Conservation (phyloP, 2,329 filamentous ascomycete genomes). For the Biscogniauxia sp. region DNA sequence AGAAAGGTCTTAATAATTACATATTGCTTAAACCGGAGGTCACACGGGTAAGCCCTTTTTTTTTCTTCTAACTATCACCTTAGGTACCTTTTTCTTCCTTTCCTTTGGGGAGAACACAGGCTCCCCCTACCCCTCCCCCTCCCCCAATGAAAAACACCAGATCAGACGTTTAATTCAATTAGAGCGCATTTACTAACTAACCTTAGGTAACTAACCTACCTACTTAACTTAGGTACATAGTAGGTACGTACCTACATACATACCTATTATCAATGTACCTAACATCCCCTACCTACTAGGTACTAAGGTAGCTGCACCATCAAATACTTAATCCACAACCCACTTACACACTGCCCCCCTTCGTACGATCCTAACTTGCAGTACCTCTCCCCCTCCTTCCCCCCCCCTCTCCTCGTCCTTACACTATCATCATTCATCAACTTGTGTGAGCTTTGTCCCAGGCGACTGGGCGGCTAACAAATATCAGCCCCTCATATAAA, state of each 20-base stretch:
- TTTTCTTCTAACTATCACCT: no score
- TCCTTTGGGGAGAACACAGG: no score
- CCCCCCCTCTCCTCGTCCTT: background rate
- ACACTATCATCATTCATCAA: background rate
- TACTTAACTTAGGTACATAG: no score
- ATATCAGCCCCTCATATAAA: background rate
- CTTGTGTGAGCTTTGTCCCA: background rate
- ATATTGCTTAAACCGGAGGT: background rate
- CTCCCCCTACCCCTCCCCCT: no score
- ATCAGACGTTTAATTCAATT: background rate
- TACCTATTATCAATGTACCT: no score
- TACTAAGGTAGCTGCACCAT: background rate
- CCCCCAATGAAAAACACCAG: no score
- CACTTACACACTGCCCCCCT: background rate
- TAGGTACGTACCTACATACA: no score
- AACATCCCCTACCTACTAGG: background rate
- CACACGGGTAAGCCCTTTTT: background rate
- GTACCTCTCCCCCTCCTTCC: background rate
- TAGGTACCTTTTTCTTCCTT: no score
- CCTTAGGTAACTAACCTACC: no score
- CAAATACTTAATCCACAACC: background rate
- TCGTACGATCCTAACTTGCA: background rate
- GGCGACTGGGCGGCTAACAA: constrained; percentile 1
- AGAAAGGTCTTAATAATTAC: no score
- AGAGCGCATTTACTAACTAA: background rate